Percentiles rank a stretch among this genome's conserved stretches.
Evolutionary conservation across 129 eudicot genomes (phyloP).

Genomic region (Pseudognaphalium luteoalbum): DNA sequence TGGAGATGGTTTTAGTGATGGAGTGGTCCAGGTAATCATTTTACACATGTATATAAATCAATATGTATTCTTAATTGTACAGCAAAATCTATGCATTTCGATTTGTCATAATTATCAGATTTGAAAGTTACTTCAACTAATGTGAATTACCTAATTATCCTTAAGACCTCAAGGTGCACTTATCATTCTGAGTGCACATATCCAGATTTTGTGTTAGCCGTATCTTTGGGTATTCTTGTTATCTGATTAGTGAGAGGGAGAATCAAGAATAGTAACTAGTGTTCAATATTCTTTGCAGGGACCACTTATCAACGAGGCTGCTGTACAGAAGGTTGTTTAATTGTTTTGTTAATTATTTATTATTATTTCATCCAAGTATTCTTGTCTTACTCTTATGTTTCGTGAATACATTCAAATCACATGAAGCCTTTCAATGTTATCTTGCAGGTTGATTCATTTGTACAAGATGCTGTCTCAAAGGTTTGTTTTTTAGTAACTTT

Average conservation of each 20-base stretch:
- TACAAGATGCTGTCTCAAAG: conserved; percentile 90
- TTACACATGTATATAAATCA: not conserved
- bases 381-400: conserved; percentile 1
- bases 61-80: too few relatives aligned
- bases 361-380: not conserved
- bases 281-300: conserved; percentile 49
- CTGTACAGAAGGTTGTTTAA: conserved; percentile 67
- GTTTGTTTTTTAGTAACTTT: conserved; percentile 29
- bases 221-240: conserved; percentile 9
- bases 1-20: conserved; percentile 89
- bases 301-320: conserved; percentile 91
- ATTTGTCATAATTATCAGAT: not conserved
- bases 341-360: not conserved
- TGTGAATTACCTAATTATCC: conserved; percentile 1
- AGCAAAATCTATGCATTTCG: not conserved
- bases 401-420: not conserved
- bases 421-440: conserved; percentile 10
- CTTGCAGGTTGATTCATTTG: conserved; percentile 71
- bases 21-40: conserved; percentile 69
- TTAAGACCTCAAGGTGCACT: not conserved
- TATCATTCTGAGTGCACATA: not conserved
- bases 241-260: not conserved
- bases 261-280: conserved; percentile 10
- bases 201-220: not conserved
- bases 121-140: not conserved